phyloP scores from a whole-genome alignment of 192 early-diverging fungal genomes.

The Coemansia furcata region DNA sequence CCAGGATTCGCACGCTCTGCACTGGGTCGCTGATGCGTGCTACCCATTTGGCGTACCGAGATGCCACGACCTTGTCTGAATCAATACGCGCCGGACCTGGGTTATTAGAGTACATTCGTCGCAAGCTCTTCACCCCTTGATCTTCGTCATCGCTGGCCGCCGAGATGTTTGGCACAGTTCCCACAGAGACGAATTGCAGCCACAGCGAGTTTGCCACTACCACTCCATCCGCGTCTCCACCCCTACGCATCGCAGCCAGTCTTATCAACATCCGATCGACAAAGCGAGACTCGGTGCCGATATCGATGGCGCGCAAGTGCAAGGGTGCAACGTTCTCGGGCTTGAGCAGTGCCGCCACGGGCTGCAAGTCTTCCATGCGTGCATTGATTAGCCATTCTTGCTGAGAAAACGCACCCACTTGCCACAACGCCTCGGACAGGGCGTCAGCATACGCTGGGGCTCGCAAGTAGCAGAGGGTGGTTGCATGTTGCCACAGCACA shows the following conservation, averaged over 20 bases:
- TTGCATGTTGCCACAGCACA: slow-evolving; percentile 45
- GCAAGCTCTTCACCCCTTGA: neutral
- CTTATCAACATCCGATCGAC: slow-evolving; percentile 13
- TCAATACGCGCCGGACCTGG: neutral
- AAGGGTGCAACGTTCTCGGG: slow-evolving; percentile 29
- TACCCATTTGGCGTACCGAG: slow-evolving; percentile 49
- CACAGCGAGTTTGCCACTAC: slow-evolving; percentile 10
- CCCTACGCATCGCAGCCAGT: neutral
- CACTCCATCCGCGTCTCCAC: neutral
- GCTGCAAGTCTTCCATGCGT: slow-evolving; percentile 18
- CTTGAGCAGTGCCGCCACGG: slow-evolving; percentile 5
- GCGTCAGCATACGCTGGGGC: slow-evolving; percentile 41
- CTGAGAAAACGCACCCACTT: slow-evolving; percentile 47
- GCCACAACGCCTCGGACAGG: slow-evolving; percentile 39
- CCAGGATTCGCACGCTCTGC: slow-evolving; percentile 31
- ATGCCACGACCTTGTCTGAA: neutral
- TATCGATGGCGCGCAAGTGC: slow-evolving; percentile 32
- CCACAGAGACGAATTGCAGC: slow-evolving; percentile 33
- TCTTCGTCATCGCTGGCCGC: neutral
- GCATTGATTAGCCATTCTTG: slow-evolving; percentile 31
- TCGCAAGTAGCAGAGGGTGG: slow-evolving; percentile 36
- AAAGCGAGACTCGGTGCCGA: slow-evolving; percentile 29
- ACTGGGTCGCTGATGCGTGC: slow-evolving; percentile 35
- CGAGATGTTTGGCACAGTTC: neutral
- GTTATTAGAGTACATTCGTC: neutral